phyloP scores from a whole-genome alignment of 2,329 filamentous ascomycete genomes.

The Pseudocercospora cruenta region DNA sequence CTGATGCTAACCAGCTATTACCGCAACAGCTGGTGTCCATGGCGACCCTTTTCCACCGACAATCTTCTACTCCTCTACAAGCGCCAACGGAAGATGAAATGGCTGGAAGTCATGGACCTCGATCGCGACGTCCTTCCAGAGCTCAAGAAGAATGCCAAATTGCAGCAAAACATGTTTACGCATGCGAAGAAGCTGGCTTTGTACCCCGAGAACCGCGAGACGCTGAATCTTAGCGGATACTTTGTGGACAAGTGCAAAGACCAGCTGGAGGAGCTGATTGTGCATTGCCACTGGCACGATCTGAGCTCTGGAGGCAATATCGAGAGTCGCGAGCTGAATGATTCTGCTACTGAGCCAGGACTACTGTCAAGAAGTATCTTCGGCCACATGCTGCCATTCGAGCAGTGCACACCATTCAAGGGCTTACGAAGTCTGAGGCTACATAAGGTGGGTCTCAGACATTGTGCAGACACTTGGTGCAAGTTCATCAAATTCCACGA shows the following conservation, averaged over 20 bases:
- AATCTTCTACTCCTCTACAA: constrained; percentile 53
- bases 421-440: constrained; percentile 49
- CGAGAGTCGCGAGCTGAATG: constrained; percentile 48
- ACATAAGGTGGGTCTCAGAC: constrained; percentile 50
- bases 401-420: constrained; percentile 49
- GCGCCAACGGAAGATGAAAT: constrained; percentile 54
- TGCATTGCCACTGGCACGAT: constrained; percentile 53
- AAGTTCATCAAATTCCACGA: constrained; percentile 51
- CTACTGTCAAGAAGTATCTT: constrained; percentile 53
- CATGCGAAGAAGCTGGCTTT: constrained; percentile 50
- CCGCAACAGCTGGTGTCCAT: constrained; percentile 50
- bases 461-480: constrained; percentile 54
- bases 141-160: constrained; percentile 45
- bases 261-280: constrained; percentile 50
- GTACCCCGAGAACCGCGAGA: constrained; percentile 51
- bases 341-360: constrained; percentile 51
- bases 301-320: constrained; percentile 32
- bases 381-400: constrained; percentile 51
- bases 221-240: constrained; percentile 49
- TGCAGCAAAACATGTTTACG: constrained; percentile 46
- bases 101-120: constrained; percentile 53
- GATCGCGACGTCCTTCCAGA: constrained; percentile 48
- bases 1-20: constrained; percentile 29
- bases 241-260: constrained; percentile 47
- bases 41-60: constrained; percentile 52